Percentiles rank a stretch among this genome's conserved stretches.
These are phyloP conservation scores for Kodamaea kakaduensis DNA, from an alignment of 805 yeast species.

Conservation along the genomic window DNA sequence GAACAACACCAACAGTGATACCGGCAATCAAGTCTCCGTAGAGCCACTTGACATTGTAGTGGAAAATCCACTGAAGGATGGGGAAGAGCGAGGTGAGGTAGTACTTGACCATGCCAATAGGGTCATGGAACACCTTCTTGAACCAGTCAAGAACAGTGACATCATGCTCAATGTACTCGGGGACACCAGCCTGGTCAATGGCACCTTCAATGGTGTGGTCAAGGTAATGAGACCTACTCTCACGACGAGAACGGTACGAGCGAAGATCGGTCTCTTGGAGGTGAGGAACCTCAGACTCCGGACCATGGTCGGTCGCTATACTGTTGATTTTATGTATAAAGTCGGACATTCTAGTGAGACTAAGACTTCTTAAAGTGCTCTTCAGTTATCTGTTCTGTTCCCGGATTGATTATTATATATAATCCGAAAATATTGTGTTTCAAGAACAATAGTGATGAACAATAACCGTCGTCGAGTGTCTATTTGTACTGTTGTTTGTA, in stretches of 20 bases:
- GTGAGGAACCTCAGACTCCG: conserved; percentile 22
- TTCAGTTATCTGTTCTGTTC: no score
- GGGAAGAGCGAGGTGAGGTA: conserved; percentile 74
- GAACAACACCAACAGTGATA: conserved; percentile 85
- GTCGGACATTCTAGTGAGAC: conserved; percentile 11
- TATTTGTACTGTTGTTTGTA: no score
- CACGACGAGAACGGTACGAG: conserved; percentile 14
- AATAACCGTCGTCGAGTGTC: no score
- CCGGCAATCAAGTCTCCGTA: conserved; percentile 86
- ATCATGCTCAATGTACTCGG: conserved; percentile 33
- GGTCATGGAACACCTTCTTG: conserved; percentile 29
- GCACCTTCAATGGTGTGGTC: conserved; percentile 7
- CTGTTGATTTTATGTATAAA: conserved; percentile 9
- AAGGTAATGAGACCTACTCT: neutral
- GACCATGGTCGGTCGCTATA: conserved; percentile 12
- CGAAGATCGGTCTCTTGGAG: conserved; percentile 15
- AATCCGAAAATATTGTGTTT: no score
- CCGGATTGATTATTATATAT: no score
- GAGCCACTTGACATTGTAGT: conserved; percentile 77
- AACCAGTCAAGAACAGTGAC: conserved; percentile 34
- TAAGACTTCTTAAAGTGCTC: no score
- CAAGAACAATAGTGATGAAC: no score
- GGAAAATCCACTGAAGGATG: conserved; percentile 75
- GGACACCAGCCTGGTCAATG: conserved; percentile 21
- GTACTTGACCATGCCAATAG: conserved; percentile 32